Evolutionary conservation across 768 basidiomycete genomes (phyloP).

Genomic region (Leccinum sublutescens): DNA sequence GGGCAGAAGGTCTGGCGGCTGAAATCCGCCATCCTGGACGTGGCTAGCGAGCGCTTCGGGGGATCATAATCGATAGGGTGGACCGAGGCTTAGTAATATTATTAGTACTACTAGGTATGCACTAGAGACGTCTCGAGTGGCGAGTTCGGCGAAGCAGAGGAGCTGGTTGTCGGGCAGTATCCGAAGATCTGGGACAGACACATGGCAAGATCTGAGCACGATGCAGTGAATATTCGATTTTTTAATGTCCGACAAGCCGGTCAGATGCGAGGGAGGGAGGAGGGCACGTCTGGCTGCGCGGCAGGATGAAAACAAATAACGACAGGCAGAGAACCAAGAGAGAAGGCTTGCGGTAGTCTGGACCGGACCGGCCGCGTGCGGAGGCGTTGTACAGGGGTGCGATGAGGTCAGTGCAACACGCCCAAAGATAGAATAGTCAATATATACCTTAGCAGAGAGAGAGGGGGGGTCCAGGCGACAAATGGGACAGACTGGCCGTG

Average conservation of each 20-base stretch:
- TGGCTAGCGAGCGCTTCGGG: constrained; percentile 19
- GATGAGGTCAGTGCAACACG: background rate
- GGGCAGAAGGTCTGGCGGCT: constrained; percentile 15
- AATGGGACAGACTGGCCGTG: constrained; percentile 2
- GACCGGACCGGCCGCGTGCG: background rate
- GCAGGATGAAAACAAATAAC: background rate
- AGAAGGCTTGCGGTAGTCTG: constrained; percentile 10
- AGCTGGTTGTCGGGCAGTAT: constrained; percentile 6
- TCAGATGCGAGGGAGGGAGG: background rate
- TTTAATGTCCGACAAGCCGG: constrained; percentile 25
- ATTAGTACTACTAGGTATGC: constrained; percentile 3
- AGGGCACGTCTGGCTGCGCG: background rate
- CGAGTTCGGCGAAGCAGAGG: constrained; percentile 13
- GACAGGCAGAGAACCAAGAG: background rate
- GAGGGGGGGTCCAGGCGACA: constrained; percentile 2
- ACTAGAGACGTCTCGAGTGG: constrained; percentile 9
- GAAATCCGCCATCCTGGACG: constrained; percentile 19
- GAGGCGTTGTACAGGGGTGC: background rate
- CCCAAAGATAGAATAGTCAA: constrained; percentile 4
- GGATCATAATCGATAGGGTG: constrained; percentile 18
- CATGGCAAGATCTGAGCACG: constrained; percentile 18
- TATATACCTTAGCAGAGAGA: no score
- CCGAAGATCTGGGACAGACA: constrained; percentile 17
- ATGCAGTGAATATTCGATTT: constrained; percentile 11
- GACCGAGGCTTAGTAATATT: constrained; percentile 7